These are phyloP conservation scores for Tricholoma matsutake DNA, from an alignment of 768 basidiomycete genomes.

Conservation along the genomic window DNA sequence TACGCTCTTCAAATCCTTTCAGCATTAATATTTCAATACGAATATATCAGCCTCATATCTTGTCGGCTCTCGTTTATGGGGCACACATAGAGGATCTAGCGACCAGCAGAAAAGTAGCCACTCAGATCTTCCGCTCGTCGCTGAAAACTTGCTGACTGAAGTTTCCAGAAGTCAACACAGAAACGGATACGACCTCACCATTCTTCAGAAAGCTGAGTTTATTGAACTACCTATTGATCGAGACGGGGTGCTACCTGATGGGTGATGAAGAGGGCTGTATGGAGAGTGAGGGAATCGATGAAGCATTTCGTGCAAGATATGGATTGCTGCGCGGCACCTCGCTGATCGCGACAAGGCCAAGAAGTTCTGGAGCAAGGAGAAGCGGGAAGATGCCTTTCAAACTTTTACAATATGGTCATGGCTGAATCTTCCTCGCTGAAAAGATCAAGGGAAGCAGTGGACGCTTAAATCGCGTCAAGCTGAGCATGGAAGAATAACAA, in stretches of 20 bases:
- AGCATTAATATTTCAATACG: not conserved
- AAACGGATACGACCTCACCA: conserved; percentile 13
- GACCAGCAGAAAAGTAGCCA: not conserved
- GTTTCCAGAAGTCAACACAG: conserved; percentile 20
- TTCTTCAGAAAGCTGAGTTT: conserved; percentile 18
- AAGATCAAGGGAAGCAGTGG: conserved; percentile 5
- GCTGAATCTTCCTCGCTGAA: conserved; percentile 11
- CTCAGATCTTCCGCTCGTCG: conserved; percentile 18
- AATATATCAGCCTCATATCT: conserved; percentile 13
- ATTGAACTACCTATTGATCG: conserved; percentile 15
- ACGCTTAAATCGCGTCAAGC: conserved; percentile 2
- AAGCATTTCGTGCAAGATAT: conserved; percentile 6
- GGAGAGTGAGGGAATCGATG: not conserved
- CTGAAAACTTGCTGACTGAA: conserved; percentile 2
- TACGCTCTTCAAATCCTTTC: not conserved
- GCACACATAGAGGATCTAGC: conserved; percentile 16
- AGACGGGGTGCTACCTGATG: conserved; percentile 22
- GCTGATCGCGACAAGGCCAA: conserved; percentile 20
- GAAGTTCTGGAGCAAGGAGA: conserved; percentile 22
- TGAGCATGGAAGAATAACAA: conserved; percentile 14
- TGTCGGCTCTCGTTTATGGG: conserved; percentile 19
- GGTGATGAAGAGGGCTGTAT: conserved; percentile 8
- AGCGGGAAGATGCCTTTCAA: conserved; percentile 18
- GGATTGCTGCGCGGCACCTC: conserved; percentile 8
- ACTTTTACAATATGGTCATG: conserved; percentile 17